Base-by-base conservation (phyloP, 2,329 filamentous ascomycete species). In the Dactylellina cionopaga region DNA sequence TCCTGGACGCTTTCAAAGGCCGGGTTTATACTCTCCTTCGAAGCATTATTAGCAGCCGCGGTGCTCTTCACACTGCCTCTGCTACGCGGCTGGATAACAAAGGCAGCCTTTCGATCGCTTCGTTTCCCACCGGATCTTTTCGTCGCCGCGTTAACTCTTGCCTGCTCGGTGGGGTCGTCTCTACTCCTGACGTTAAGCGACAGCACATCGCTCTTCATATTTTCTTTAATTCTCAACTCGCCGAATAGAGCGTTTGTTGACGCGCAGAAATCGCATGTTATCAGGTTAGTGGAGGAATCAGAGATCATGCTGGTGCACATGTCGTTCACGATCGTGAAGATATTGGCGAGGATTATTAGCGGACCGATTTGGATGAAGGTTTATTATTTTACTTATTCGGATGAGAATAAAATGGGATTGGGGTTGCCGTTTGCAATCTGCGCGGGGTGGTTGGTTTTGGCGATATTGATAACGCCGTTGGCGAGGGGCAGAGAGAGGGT, bases 281-380 rank as follows among this genome's bases (percentile, higher is more conserved):
- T 72, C 27, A 31, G 43, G 9, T 55, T 65, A 17, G 59, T 54
- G 27, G 59, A 49, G 25, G 68, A 72, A 46, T 43, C 31, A n/a
- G 59, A 72, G 22, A 60, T 72, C 25, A 72, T 72, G 68, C 39
- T 72, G 15, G 62, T 72, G 41, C 68, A 72, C 22, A 72, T 72
- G 68, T 43, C 68, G 25, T 65, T 72, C n/a, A 54, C 56, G 46
- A 72, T 72, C 13, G 68, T 72, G 13, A 59, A 72, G 37, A 65
- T 72, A 24, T 47, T 72, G 59, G 49, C 59, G 43, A 54, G 59
- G 44, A 65, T 72, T 10, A 11, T 72, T 17, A 72, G 65, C 44
- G 68, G 68, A n/a, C 68, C 68, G 52, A 5, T 72, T 43, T 72
- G 68, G 68, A 72, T 72, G 27, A 64, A 72, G 22, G 54, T 72